Evolutionary conservation across 106 monocot genomes (phyloP).

Genomic region (Apostasia shenzhenica): DNA sequence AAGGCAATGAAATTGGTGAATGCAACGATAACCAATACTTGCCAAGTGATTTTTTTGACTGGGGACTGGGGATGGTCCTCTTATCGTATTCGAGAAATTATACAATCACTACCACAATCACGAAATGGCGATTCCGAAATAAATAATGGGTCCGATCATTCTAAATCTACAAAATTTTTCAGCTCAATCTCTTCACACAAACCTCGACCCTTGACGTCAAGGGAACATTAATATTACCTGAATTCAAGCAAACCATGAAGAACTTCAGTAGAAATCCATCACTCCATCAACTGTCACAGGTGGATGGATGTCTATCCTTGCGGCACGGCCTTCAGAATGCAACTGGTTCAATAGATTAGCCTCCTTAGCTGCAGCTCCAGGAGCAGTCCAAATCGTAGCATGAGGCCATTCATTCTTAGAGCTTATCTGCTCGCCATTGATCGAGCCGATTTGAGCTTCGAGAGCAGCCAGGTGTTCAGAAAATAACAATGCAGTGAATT

Average conservation of each 20-base stretch:
- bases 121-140: too few species aligned
- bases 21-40: too few species aligned
- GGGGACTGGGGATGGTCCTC: too few species aligned
- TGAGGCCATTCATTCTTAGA: conserved; percentile 91
- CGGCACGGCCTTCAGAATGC: conserved; percentile 59
- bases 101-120: too few species aligned
- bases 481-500: conserved; percentile 61
- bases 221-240: neutral
- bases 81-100: too few species aligned
- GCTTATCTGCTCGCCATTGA: conserved; percentile 59
- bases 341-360: conserved; percentile 62
- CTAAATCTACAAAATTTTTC: too few species aligned
- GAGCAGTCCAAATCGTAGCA: conserved; percentile 76
- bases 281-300: conserved; percentile 45
- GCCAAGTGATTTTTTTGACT: too few species aligned
- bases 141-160: too few species aligned
- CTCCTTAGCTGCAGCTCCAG: conserved; percentile 53
- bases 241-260: too few species aligned
- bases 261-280: conserved; percentile 62
- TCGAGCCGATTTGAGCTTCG: conserved; percentile 51
- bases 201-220: neutral
- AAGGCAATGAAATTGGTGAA: too few species aligned
- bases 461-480: conserved; percentile 85
- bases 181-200: too few species aligned
- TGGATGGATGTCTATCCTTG: conserved; percentile 51